Percentiles rank a stretch among this genome's conserved stretches.
Conservation (phyloP, 345 rosid species). For the Murraya koenigii region DNA sequence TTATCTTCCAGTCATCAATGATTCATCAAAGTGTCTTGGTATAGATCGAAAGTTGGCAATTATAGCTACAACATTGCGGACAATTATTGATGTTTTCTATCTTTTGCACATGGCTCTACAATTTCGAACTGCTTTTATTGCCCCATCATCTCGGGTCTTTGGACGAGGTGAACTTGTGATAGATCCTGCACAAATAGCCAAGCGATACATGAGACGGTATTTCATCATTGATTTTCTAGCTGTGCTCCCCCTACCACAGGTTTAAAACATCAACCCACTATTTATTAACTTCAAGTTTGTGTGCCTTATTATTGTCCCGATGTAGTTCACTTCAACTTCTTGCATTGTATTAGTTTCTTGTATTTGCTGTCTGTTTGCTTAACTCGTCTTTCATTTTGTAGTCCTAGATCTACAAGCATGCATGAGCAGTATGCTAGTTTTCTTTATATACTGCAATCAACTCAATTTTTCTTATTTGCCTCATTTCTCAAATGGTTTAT, state of each 20-base stretch:
- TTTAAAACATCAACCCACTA: slow-evolving; percentile 15
- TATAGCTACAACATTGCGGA: slow-evolving; percentile 74
- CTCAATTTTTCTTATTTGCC: neutral
- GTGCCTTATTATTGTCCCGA: neutral
- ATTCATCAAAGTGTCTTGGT: slow-evolving; percentile 49
- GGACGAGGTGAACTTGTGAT: slow-evolving; percentile 98
- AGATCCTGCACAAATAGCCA: slow-evolving; percentile 84
- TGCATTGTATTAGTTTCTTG: slow-evolving; percentile 5
- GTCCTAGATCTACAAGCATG: neutral
- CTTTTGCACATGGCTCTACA: slow-evolving; percentile 86
- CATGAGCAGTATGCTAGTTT: slow-evolving; percentile 3
- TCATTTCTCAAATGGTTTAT: neutral
- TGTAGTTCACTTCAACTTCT: slow-evolving; percentile 8
- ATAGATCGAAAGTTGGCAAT: slow-evolving; percentile 73
- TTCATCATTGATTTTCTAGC: slow-evolving; percentile 89
- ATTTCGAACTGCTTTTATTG: slow-evolving; percentile 95
- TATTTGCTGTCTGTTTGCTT: neutral
- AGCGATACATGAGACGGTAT: slow-evolving; percentile 67
- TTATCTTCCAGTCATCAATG: slow-evolving; percentile 80
- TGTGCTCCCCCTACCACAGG: slow-evolving; percentile 94
- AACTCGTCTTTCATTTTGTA: neutral
- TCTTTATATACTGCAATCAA: neutral
- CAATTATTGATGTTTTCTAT: slow-evolving; percentile 75
- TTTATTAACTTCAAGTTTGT: slow-evolving; percentile 6
- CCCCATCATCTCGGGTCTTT: slow-evolving; percentile 94